A percentile compares a stretch with the other conserved stretches of the same genome.
phyloP scores from a whole-genome alignment of 495 filamentous ascomycete genomes.

The Talaromyces stipitatus region DNA sequence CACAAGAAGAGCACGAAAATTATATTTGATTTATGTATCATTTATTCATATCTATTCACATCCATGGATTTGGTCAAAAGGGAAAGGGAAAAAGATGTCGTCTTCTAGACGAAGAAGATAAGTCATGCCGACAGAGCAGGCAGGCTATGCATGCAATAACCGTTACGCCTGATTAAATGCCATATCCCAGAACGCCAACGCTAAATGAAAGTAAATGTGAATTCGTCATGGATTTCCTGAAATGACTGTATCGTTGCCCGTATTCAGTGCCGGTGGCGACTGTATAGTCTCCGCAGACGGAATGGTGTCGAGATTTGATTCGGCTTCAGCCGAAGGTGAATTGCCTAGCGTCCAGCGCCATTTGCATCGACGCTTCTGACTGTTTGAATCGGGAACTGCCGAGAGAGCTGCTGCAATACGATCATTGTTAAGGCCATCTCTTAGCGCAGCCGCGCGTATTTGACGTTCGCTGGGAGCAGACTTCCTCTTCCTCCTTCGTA shows the following conservation, averaged over 20 bases:
- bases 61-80: not conserved
- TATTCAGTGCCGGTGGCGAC: not conserved
- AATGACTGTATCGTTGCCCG: not conserved
- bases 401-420: slow-evolving; percentile 30
- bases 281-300: not conserved
- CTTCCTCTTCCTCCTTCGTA: slow-evolving; percentile 32
- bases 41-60: not conserved
- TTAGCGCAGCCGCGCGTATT: slow-evolving; percentile 33
- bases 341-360: slow-evolving; percentile 51
- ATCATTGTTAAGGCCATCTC: slow-evolving; percentile 27
- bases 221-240: not conserved
- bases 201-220: not conserved
- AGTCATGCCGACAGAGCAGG: not conserved
- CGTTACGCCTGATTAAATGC: not conserved
- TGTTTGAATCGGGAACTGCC: slow-evolving; percentile 40
- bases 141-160: not conserved
- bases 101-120: not conserved
- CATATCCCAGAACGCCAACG: not conserved
- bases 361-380: slow-evolving; percentile 43
- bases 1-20: not conserved
- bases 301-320: not conserved
- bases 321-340: not conserved
- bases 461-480: slow-evolving; percentile 30
- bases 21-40: not conserved
- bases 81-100: not conserved